These are phyloP conservation scores for Aspergillus pseudotamarii DNA, from an alignment of 2,329 filamentous ascomycete genomes.

Conservation along the genomic window DNA sequence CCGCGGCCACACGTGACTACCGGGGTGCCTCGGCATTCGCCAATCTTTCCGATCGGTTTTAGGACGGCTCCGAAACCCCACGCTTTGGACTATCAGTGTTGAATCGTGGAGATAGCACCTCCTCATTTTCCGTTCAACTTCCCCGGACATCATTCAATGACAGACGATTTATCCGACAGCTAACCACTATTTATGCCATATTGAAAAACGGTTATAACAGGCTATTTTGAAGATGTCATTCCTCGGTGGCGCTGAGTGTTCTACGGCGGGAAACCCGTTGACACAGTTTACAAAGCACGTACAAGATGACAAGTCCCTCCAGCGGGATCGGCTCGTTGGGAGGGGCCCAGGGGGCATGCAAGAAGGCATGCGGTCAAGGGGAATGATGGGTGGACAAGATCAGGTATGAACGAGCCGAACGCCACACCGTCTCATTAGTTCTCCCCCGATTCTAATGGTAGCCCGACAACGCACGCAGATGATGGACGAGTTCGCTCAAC, in stretches of 20 bases:
- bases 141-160: not conserved
- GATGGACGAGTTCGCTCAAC: conserved; percentile 91
- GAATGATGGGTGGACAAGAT: conserved; percentile 71
- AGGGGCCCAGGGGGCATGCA: conserved; percentile 70
- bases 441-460: conserved; percentile 9
- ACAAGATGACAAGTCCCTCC: conserved; percentile 91
- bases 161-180: not conserved
- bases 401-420: conserved; percentile 53
- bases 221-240: conserved; percentile 74
- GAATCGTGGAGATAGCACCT: conserved; percentile 9
- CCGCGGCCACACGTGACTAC: conserved; percentile 22
- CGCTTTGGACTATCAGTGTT: conserved; percentile 22
- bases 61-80: conserved; percentile 27
- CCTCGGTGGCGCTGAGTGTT: conserved; percentile 93
- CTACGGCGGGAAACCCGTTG: conserved; percentile 90
- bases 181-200: not conserved
- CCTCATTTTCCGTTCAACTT: not conserved
- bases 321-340: conserved; percentile 84
- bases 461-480: conserved; percentile 60
- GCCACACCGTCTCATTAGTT: not conserved
- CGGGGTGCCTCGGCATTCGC: conserved; percentile 26
- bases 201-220: not conserved
- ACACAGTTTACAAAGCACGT: conserved; percentile 98
- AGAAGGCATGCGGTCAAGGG: conserved; percentile 75
- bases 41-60: conserved; percentile 21